Percentiles rank a stretch among this genome's conserved stretches.
These are phyloP conservation scores for Nicotiana attenuata DNA, from an alignment of 257 asterid species.

Conservation along the genomic window DNA sequence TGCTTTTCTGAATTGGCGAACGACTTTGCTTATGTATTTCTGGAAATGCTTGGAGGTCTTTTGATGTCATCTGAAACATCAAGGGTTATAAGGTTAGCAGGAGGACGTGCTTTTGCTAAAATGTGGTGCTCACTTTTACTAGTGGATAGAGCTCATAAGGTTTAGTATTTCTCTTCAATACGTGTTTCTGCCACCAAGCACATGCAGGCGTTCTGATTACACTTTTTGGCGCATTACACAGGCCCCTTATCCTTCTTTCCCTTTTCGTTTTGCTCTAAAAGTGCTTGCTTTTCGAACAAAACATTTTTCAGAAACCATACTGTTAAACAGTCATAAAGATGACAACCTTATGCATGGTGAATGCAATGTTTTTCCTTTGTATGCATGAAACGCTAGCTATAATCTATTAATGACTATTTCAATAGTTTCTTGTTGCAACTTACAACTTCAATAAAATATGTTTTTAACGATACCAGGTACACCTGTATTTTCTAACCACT, in stretches of 20 bases:
- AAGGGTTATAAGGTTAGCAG: conserved; percentile 54
- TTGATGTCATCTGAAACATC: conserved; percentile 42
- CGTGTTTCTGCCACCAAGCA: background rate
- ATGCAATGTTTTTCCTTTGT: background rate
- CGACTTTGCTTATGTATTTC: conserved; percentile 67
- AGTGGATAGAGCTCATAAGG: conserved; percentile 77
- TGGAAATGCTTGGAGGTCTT: conserved; percentile 57
- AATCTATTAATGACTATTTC: conserved; percentile 3
- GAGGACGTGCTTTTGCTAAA: conserved; percentile 50
- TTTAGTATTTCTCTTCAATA: conserved; percentile 29
- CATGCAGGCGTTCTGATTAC: background rate
- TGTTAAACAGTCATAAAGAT: background rate
- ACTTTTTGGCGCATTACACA: background rate
- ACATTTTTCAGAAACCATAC: background rate
- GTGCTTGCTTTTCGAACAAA: background rate
- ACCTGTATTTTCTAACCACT: background rate
- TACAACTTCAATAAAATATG: background rate
- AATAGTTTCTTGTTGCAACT: background rate
- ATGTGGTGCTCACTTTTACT: conserved; percentile 46
- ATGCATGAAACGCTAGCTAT: background rate
- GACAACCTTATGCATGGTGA: background rate
- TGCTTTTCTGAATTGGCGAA: conserved; percentile 64
- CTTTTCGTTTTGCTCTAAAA: background rate
- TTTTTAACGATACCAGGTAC: background rate
- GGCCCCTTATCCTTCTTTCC: conserved; percentile 2